Base-by-base conservation (phyloP, 164 flowering plant genomes). In the Kalanchoe fedtschenkoi region DNA sequence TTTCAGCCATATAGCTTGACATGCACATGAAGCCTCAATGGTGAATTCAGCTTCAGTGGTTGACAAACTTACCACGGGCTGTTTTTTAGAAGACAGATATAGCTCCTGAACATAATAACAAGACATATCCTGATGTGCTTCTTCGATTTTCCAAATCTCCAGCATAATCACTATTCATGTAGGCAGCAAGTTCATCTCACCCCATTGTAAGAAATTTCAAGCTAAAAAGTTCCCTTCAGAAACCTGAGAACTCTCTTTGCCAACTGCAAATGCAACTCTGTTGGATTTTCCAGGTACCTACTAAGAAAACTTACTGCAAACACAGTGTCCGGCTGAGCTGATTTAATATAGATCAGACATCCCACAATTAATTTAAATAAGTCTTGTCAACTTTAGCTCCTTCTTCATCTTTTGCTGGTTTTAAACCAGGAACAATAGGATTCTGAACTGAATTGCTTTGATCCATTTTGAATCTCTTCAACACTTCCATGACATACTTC, bases 1-100 rank as follows among this genome's bases (percentile, higher is more conserved):
- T 32, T 32, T 55, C 2, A 55, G 26, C 58, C 58, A 55, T 28
- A 55, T 8, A 15, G 58, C 58, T 55, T 55, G 58, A 55, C 58
- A 55, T 22, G 58, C 58, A 55, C 34, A 22, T 55, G 33, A 55
- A 15, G 58, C 5, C 26, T 17, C 58, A 24, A 32, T 32, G 26
- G 26, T 32, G n/a, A 55, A 24, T 28, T 55, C 58, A 55, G 58
- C 58, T 55, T 55, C 34, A 21, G 34, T 55, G 10, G 34, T n/a
- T n/a, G 58, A 55, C 6, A 55, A 55, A 14, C 32, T 15, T 0
- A 55, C 58, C 22, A 55, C 26, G 8, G 17, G 7, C 34, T 55
- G 58, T 21, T 55, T 55, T 32, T 55, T 1, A 5, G 58, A 55
- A 2, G 58, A 55, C 58, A 55, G 58, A 55, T 1, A 55, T 17